phyloP scores from a whole-genome alignment of 257 asterid genomes.

The Penstemon eatonii region DNA sequence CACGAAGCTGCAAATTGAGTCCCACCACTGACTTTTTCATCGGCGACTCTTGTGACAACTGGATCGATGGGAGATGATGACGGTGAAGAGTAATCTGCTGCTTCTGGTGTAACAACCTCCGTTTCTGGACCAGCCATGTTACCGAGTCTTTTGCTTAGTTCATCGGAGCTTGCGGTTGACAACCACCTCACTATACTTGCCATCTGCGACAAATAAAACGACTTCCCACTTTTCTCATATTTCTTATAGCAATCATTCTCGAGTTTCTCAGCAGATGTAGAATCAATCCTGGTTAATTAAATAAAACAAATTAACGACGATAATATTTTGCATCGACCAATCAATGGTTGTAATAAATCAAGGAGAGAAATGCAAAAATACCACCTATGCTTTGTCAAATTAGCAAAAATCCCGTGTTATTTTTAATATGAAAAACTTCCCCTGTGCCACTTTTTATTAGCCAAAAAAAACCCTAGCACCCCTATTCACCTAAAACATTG shows the following conservation, averaged over 20 bases:
- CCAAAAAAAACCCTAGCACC: no score
- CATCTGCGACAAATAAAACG: slow-evolving; percentile 79
- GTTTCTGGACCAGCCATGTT: slow-evolving; percentile 19
- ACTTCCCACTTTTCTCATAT: slow-evolving; percentile 70
- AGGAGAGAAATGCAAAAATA: no score
- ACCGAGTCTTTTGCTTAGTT: slow-evolving; percentile 51
- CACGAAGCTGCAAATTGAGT: slow-evolving; percentile 30
- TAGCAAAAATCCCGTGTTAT: no score
- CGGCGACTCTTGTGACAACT: slow-evolving; percentile 22
- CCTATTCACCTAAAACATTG: no score
- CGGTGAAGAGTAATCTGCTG: slow-evolving; percentile 35
- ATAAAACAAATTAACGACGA: background rate
- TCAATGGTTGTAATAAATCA: no score
- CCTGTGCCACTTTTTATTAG: no score
- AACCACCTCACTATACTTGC: slow-evolving; percentile 82
- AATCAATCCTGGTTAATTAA: slow-evolving; percentile 49
- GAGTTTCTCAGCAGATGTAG: slow-evolving; percentile 49
- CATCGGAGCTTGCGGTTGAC: slow-evolving; percentile 57
- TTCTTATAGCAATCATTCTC: slow-evolving; percentile 74
- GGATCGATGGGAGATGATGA: slow-evolving; percentile 31
- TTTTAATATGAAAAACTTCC: no score
- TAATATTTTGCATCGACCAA: no score
- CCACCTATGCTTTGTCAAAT: no score
- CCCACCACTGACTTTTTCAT: slow-evolving; percentile 30
- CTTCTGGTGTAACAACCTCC: slow-evolving; percentile 31